A percentile compares a stretch with the other conserved stretches of the same genome.
Conservation (phyloP, 148 eudicot species). For the Persicaria maculosa region DNA sequence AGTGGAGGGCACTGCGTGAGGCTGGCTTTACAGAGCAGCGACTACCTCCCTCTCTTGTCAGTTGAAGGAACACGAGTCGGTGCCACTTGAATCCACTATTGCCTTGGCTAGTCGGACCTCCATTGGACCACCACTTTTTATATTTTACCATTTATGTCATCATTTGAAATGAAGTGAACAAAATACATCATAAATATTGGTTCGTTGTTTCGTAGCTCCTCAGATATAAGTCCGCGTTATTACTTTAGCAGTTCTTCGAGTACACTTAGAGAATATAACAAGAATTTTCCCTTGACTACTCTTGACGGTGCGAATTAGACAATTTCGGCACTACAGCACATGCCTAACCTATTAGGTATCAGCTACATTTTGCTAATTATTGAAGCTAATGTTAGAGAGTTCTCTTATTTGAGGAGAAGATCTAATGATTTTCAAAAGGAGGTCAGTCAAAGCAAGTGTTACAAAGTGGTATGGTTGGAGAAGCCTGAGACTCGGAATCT, state of each 20-base stretch:
- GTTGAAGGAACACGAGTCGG: no score
- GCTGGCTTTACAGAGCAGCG: no score
- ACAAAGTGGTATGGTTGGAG: slow-evolving; percentile 72
- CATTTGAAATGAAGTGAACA: no score
- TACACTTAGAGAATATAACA: slow-evolving; percentile 6
- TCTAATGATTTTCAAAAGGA: slow-evolving; percentile 63
- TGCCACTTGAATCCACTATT: no score
- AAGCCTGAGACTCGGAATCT: slow-evolving; percentile 30
- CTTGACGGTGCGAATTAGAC: neutral
- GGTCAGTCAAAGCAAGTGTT: slow-evolving; percentile 13
- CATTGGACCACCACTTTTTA: no score
- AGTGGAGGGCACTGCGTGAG: no score
- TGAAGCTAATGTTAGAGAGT: slow-evolving; percentile 55
- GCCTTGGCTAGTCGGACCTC: no score
- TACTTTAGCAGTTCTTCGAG: slow-evolving; percentile 3
- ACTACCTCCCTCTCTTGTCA: no score
- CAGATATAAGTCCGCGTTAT: neutral
- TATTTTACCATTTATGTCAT: no score
- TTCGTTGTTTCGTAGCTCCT: neutral
- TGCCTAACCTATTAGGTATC: slow-evolving; percentile 20
- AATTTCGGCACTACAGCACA: neutral
- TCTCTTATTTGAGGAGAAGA: slow-evolving; percentile 35
- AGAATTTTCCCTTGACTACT: slow-evolving; percentile 13
- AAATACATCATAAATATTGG: no score
- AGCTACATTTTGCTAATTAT: slow-evolving; percentile 33